A percentile compares a stretch with the other conserved stretches of the same genome.
These are phyloP conservation scores for Nakaseomyces kungkrabaensis DNA, from an alignment of 1,139 yeast species.

Conservation along the genomic window DNA sequence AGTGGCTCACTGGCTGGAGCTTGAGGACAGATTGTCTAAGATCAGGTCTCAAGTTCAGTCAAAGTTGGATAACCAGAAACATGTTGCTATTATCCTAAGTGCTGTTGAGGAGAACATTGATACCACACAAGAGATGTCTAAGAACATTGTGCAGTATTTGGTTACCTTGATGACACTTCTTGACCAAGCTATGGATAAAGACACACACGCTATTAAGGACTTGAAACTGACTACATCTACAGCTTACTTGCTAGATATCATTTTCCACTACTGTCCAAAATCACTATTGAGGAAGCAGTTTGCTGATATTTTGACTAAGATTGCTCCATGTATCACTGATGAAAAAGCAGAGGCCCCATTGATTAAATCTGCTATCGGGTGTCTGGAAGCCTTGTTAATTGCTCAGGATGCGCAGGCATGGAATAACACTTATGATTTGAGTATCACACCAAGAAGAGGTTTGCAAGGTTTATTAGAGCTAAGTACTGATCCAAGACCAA, in stretches of 20 bases:
- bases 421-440: slow-evolving; percentile 41
- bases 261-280: slow-evolving; percentile 67
- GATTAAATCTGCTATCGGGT: slow-evolving; percentile 74
- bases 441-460: slow-evolving; percentile 73
- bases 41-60: slow-evolving; percentile 64
- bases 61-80: slow-evolving; percentile 76
- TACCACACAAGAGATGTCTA: slow-evolving; percentile 27
- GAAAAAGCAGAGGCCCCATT: slow-evolving; percentile 75
- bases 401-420: slow-evolving; percentile 80
- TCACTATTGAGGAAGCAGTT: slow-evolving; percentile 62
- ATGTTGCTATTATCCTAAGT: slow-evolving; percentile 59
- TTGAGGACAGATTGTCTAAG: slow-evolving; percentile 59
- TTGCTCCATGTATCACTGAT: slow-evolving; percentile 72
- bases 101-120: slow-evolving; percentile 82
- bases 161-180: slow-evolving; percentile 73
- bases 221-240: slow-evolving; percentile 60
- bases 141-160: slow-evolving; percentile 63
- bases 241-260: slow-evolving; percentile 71
- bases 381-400: slow-evolving; percentile 64
- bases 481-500: slow-evolving; percentile 83
- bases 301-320: slow-evolving; percentile 61
- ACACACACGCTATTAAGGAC: slow-evolving; percentile 47
- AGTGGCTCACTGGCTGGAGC: slow-evolving; percentile 44
- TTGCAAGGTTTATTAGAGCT: slow-evolving; percentile 71
- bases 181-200: slow-evolving; percentile 56